These are phyloP conservation scores for Eucalyptus viminalis DNA, from an alignment of 345 rosid genomes.

Conservation along the genomic window DNA sequence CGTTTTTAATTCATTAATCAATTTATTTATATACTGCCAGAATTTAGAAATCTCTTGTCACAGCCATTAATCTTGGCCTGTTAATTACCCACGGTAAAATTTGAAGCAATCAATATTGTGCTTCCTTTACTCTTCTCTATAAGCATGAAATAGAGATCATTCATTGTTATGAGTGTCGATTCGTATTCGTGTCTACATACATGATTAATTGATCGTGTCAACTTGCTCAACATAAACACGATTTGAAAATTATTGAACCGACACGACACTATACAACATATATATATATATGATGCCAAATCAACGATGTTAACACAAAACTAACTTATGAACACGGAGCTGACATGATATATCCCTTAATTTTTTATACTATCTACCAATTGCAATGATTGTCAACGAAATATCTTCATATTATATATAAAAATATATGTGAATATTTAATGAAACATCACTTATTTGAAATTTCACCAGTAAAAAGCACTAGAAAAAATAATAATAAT, in stretches of 20 bases:
- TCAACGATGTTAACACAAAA: not conserved
- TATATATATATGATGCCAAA: fast-evolving
- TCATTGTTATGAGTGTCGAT: not conserved
- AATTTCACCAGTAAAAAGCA: fast-evolving
- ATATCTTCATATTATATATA: not conserved
- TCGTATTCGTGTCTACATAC: fast-evolving
- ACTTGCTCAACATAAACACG: fast-evolving
- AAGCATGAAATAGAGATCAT: not conserved
- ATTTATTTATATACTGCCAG: not conserved
- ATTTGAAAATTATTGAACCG: not conserved
- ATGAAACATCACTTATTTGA: not conserved
- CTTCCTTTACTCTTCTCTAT: fast-evolving
- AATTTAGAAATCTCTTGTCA: not conserved
- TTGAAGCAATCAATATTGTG: fast-evolving
- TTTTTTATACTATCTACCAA: not conserved
- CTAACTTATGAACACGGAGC: fast-evolving
- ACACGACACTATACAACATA: not conserved
- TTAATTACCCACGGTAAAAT: not conserved
- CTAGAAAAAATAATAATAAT: fast-evolving
- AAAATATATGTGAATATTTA: not conserved
- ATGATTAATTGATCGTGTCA: not conserved
- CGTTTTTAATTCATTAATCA: not conserved
- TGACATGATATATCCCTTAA: fast-evolving
- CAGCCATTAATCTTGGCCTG: not conserved
- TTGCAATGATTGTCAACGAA: fast-evolving